Base-by-base conservation (phyloP, 2,329 filamentous ascomycete genomes). In the Beauveria australis region DNA sequence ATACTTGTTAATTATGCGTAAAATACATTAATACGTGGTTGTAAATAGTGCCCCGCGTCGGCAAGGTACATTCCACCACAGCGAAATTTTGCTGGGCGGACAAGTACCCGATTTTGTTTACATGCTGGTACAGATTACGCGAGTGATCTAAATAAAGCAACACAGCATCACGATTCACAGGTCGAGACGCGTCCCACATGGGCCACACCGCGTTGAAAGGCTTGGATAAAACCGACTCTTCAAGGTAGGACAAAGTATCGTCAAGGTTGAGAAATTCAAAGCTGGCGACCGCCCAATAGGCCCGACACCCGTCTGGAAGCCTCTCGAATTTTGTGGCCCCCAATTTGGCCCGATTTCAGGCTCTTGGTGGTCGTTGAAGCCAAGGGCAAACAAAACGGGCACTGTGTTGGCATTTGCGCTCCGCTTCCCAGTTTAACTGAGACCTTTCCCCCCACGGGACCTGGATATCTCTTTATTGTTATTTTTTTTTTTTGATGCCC, bases 61-160 rank as follows among this genome's bases (percentile, higher is more conserved):
- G 14, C 18, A 16, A 52, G 46, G 47, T 52, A 51, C 56, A 44
- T 12, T 18, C 37, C 46, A 14, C 47, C 10, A 16, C 46, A 33
- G 47, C 47, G 5, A 33, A 47, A 53, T 33, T 9, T 58, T 30
- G 60, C 53, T 7, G 60, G 53, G 22, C 46, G 46, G 41, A 28
- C n/a, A 61, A 28, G 60, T 61, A 61, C 60, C 60, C 16, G 9
- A 3, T 18, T 22, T 59, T 52, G 56, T 59, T 59, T 59, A 59
- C 55, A 24, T 30, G 28, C 18, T 19, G 43, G 43, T 5, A 19
- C 12, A 24, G 24, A 24, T 24, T 24, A 24, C 24, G 12, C 22
- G 19, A 41, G 19, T 14, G 12, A 37, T 16, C 44, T 57, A 57
- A 49, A 49, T 41, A 49, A 41, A 49, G 54, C 44, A 57, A 41